A percentile compares a stretch with the other conserved stretches of the same genome.
Evolutionary conservation across 1,139 yeast species (phyloP).

Genomic region (Eremothecium coryli): DNA sequence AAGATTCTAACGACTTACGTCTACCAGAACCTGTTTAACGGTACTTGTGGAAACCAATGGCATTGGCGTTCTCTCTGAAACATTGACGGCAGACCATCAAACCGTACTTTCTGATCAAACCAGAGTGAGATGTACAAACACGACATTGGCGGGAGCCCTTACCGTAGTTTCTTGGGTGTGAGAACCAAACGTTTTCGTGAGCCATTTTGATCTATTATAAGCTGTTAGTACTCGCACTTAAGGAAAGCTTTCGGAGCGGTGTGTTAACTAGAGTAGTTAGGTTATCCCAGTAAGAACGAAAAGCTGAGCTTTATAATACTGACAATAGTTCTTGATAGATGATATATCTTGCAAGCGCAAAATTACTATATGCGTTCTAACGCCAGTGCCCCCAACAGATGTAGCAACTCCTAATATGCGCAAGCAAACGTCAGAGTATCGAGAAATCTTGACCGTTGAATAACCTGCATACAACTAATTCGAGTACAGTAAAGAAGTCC

Average conservation of each 20-base stretch:
- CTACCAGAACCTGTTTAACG: constrained; percentile 8
- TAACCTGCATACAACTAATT: too few species aligned
- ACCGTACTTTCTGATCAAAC: constrained; percentile 99
- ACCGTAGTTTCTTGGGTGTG: constrained; percentile 99
- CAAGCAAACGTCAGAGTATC: too few species aligned
- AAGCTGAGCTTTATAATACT: too few species aligned
- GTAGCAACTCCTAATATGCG: too few species aligned
- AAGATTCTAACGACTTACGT: too few species aligned
- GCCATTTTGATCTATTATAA: constrained; percentile 59
- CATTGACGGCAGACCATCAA: constrained; percentile 99
- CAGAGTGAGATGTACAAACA: constrained; percentile 97
- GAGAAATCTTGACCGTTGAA: too few species aligned
- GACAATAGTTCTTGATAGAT: too few species aligned
- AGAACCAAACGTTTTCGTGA: constrained; percentile 99
- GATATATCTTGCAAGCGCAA: too few species aligned
- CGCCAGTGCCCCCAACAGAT: too few species aligned
- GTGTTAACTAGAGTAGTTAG: constrained; percentile 1
- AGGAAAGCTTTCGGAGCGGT: too few species aligned
- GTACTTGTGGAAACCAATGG: constrained; percentile 98
- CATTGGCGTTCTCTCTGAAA: constrained; percentile 99
- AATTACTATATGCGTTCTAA: too few species aligned
- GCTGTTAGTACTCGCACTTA: constrained; percentile 6
- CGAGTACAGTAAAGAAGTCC: too few species aligned
- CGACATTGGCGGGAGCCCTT: constrained; percentile 99
- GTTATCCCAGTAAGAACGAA: constrained; percentile 6